Base-by-base conservation (phyloP, 257 asterid genomes). In the Phtheirospermum japonicum region DNA sequence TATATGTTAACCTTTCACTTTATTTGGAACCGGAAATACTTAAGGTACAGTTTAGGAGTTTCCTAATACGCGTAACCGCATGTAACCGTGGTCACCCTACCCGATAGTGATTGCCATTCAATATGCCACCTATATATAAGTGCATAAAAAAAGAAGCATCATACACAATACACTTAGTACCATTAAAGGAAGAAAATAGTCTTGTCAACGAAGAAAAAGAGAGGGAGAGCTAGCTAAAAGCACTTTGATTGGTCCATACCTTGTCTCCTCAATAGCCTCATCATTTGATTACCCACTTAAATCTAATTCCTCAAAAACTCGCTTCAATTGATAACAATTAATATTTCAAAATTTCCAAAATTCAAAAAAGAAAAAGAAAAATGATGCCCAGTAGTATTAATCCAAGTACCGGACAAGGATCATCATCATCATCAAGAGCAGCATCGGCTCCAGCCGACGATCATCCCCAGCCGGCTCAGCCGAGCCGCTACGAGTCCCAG, bases 401-500 rank as follows among this genome's bases (percentile, higher is more conserved):
- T 23, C 85, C 70, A 67, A 57, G 60, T 16, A 82, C 82, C 17
- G 86, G 75, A 66, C 80, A 77, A 32, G 75, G 80, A 39, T 77
- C 85, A 6, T 76, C 87, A 5, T 73, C 87, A 4, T 69, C 91
- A 33, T 49, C 87, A 19, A 42, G 73, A 46, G 28, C 79, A 16
- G 54, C 64, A 0, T 23, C 66, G 4, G 39, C 65, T 0, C 7
- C 60, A 6, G 37, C 53, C 20, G 39, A 32, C 34, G 72, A 33
- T 8, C 70, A 18, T 0, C 76, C 28, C 7, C 76, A 83, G 56
- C 19, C 83, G 14, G 71, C 67, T 7, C 97, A 81, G 61, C 68
- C 80, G 43, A 90, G 96, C 57, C 82, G 97, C 1, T 90, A 90
- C 48, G 96, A 85, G 73, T 83, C 97, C 0, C 97, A 90, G 9